Base-by-base conservation (phyloP, 495 filamentous ascomycete genomes). In the Baudoinia panamericana region DNA sequence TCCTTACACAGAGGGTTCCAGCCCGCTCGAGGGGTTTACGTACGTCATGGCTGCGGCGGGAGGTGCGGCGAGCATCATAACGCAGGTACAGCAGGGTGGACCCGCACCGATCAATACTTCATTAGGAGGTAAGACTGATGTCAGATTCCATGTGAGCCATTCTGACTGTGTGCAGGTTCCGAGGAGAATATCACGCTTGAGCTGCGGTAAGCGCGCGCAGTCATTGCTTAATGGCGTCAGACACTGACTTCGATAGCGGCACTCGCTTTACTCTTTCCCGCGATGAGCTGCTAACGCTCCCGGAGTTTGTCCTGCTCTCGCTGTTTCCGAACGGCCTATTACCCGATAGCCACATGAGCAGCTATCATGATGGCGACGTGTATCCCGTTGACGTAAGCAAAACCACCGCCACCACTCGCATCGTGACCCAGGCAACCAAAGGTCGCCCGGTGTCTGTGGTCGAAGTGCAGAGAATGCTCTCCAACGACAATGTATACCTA, bases 41-140 rank as follows among this genome's bases (percentile, higher is more conserved):
- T 97, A 94, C 76, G 77, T 92, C 52, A 96, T 96, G 92, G 85
- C 87, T 63, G 80, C 85, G 56, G 85, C 87, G 62, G 87, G 85
- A 70, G 90, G 86, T 62, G 83, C 86, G 50, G 78, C 88, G 64
- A 95, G 88, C 75, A 93, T 97, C 57, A 87, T 97, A 63, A 97
- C 90, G 62, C 90, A 97, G 66, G 90, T 97, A 39, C 84, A 90
- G 54, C 90, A 95, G 61, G 78, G 80, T 48, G 88, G 81, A 42
- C 70, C 71, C 17, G 83, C 84, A 49, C 80, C 84, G 11, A 78
- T 93, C 40, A 92, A 87, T 59, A 78, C 42, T 25, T 38, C 79
- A 40, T 64, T 95, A 16, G 83, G 82, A 72, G 87, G 87, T 87
- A 73, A 48, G 19, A 40, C 35, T 27, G 12, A 16, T 7, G 30